Evolutionary conservation across 2,329 filamentous ascomycete genomes (phyloP).

Genomic region (Sporothrix brasiliensis): DNA sequence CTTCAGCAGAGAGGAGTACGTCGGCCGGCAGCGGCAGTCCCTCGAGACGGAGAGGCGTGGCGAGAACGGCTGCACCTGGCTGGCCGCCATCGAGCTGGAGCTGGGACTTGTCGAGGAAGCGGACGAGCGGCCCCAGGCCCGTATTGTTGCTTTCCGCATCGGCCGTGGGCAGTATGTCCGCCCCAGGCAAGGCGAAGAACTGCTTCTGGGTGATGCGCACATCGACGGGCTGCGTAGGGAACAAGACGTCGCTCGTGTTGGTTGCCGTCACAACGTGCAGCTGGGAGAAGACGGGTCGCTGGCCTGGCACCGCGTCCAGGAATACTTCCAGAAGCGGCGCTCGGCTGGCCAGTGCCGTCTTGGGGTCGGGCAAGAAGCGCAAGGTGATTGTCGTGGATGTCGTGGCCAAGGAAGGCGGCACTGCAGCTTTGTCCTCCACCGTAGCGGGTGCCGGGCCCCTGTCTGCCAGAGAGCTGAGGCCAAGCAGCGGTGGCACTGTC

Average conservation of each 20-base stretch:
- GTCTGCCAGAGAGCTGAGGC: constrained; percentile 42
- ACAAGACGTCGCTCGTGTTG: constrained; percentile 49
- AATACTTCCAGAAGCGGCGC: constrained; percentile 46
- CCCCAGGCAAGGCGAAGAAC: constrained; percentile 41
- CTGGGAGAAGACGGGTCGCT: neutral
- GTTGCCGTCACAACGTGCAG: constrained; percentile 44
- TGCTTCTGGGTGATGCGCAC: constrained; percentile 50
- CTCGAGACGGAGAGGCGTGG: constrained; percentile 45
- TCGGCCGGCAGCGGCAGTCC: constrained; percentile 38
- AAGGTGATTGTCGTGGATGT: constrained; percentile 47
- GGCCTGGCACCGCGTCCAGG: constrained; percentile 35
- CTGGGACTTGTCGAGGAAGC: constrained; percentile 51
- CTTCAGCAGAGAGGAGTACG: constrained; percentile 30
- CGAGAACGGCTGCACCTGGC: constrained; percentile 48
- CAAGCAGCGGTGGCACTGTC: constrained; percentile 52
- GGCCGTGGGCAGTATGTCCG: constrained; percentile 26
- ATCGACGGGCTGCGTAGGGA: constrained; percentile 54
- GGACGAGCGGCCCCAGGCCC: constrained; percentile 42
- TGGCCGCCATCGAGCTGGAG: constrained; percentile 52
- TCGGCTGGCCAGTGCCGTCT: constrained; percentile 15
- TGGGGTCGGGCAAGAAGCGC: constrained; percentile 50
- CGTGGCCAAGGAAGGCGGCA: neutral
- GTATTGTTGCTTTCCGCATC: constrained; percentile 27
- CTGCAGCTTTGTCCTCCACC: neutral
- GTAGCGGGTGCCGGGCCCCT: constrained; percentile 39